Conservation (phyloP, 108 stramenopile genomes). For the Cylindrotheca fusiformis region DNA sequence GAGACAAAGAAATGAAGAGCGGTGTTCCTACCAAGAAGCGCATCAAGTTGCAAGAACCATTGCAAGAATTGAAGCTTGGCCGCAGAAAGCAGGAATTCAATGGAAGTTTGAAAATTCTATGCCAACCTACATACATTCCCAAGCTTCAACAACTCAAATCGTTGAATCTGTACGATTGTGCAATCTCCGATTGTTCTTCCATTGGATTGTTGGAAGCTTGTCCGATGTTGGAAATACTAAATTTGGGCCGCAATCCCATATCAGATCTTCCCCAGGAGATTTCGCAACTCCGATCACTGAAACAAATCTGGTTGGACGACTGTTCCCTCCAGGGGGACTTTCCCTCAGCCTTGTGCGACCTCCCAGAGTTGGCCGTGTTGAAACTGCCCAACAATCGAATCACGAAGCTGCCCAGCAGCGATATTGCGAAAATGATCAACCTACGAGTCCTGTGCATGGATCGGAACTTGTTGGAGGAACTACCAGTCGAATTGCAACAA, state of each 20-base stretch:
- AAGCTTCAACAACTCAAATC: conserved; percentile 38
- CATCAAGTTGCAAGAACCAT: conserved; percentile 25
- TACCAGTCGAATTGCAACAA: conserved; percentile 34
- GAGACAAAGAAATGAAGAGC: conserved; percentile 9
- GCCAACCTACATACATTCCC: conserved; percentile 42
- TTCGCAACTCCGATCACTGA: conserved; percentile 27
- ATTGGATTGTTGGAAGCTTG: conserved; percentile 30
- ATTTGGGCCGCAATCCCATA: conserved; percentile 65
- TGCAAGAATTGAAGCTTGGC: conserved; percentile 22
- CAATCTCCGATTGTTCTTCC: conserved; percentile 32
- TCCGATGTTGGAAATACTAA: conserved; percentile 45
- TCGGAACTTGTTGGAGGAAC: conserved; percentile 32
- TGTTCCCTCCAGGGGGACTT: conserved; percentile 46
- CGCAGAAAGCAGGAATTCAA: conserved; percentile 54
- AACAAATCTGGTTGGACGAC: conserved; percentile 65
- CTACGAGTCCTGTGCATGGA: conserved; percentile 53
- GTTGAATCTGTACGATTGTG: conserved; percentile 64
- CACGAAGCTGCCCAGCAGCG: conserved; percentile 14
- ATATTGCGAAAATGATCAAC: conserved; percentile 13
- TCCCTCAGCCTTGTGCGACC: conserved; percentile 29
- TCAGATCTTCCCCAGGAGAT: conserved; percentile 39
- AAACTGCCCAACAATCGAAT: conserved; percentile 50
- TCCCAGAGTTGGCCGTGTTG: conserved; percentile 38
- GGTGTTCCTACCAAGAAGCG: conserved; percentile 5
- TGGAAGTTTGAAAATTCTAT: conserved; percentile 37